These are phyloP conservation scores for Rhizopus delemar DNA, from an alignment of 371 early-diverging fungal genomes.

Conservation along the genomic window DNA sequence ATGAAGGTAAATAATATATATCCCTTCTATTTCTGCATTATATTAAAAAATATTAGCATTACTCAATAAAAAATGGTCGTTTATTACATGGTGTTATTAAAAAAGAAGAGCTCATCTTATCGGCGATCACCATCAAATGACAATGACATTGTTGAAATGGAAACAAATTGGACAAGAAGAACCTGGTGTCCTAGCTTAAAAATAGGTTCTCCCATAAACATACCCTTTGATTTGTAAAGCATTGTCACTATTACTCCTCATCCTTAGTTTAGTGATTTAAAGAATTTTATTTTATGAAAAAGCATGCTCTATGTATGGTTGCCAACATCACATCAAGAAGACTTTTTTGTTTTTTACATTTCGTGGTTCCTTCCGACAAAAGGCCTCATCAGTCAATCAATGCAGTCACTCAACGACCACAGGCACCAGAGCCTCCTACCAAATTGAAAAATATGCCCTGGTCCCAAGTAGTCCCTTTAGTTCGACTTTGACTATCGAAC, in stretches of 20 bases:
- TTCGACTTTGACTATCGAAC: no score
- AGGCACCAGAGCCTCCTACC: no score
- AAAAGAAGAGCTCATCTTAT: constrained; percentile 1
- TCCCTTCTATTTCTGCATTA: not conserved
- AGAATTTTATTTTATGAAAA: not conserved
- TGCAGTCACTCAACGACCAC: no score
- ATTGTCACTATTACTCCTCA: constrained; percentile 2
- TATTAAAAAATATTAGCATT: constrained; percentile 1
- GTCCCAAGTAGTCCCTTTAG: no score
- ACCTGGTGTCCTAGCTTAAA: constrained; percentile 7
- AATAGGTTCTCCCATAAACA: not conserved
- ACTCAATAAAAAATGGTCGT: constrained; percentile 1
- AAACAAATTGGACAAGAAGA: constrained; percentile 9
- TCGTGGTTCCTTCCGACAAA: no score
- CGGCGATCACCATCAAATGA: not conserved
- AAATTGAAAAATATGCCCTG: no score
- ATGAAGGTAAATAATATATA: constrained; percentile 12
- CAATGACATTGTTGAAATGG: not conserved
- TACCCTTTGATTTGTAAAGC: not conserved
- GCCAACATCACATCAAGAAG: no score
- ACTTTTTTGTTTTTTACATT: no score
- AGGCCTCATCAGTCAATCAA: no score
- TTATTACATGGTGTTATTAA: not conserved
- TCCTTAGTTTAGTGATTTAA: constrained; percentile 3
- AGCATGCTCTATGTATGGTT: no score